phyloP scores from a whole-genome alignment of 768 basidiomycete species.

The Cystofilobasidium bisporidii region DNA sequence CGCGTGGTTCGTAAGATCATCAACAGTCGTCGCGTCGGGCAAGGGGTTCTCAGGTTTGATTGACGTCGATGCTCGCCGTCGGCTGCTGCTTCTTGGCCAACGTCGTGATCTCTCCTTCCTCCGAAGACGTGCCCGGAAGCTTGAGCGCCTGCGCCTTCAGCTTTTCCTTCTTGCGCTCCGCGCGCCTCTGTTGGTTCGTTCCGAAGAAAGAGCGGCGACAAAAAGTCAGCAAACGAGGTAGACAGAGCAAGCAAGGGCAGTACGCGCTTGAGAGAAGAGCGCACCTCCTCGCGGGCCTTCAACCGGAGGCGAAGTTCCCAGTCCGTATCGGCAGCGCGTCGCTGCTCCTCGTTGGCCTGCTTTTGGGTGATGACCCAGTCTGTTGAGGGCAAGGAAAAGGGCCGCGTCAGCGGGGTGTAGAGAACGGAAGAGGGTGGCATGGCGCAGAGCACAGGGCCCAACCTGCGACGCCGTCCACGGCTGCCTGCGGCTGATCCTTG shows the following conservation, averaged over 20 bases:
- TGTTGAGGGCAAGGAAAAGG: no score
- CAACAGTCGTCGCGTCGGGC: no score
- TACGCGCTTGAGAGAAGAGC: no score
- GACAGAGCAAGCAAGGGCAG: no score
- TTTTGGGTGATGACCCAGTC: background rate
- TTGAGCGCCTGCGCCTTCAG: background rate
- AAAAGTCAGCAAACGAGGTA: no score
- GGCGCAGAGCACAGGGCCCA: background rate
- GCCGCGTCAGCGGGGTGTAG: no score
- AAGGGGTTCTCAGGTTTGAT: no score
- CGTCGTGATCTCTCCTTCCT: background rate
- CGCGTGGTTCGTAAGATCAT: no score
- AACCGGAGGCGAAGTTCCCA: conserved; percentile 7
- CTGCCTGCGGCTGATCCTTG: conserved; percentile 54
- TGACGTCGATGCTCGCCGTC: no score
- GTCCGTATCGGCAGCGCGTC: background rate
- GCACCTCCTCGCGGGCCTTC: background rate
- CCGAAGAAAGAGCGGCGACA: no score
- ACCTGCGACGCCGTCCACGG: conserved; percentile 58
- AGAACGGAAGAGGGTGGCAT: background rate
- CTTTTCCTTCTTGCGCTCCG: background rate
- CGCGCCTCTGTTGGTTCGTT: background rate
- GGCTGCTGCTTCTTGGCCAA: no score
- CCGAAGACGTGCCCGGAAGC: background rate
- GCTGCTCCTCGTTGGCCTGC: conserved; percentile 2